Percentiles rank a stretch among this genome's conserved stretches.
These are phyloP conservation scores for Penicillium mononematosum DNA, from an alignment of 495 filamentous ascomycete species.

Conservation along the genomic window DNA sequence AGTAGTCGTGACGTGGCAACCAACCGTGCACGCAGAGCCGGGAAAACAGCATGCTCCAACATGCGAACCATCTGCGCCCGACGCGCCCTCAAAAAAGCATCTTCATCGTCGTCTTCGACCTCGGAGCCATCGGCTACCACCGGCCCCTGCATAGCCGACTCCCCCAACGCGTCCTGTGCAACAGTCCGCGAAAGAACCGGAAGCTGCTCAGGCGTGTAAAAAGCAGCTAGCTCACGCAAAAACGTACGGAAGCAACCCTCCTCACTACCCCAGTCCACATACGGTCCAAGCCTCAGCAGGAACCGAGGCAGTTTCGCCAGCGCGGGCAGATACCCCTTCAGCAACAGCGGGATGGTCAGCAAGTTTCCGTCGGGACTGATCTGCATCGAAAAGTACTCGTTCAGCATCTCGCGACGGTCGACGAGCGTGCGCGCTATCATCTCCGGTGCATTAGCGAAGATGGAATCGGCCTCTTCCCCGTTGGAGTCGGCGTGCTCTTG, in stretches of 20 bases:
- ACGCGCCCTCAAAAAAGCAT: slow-evolving; percentile 56
- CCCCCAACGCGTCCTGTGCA: slow-evolving; percentile 4
- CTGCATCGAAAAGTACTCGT: slow-evolving; percentile 88
- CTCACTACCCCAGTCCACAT: slow-evolving; percentile 84
- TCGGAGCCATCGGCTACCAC: slow-evolving; percentile 16
- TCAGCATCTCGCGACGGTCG: slow-evolving; percentile 76
- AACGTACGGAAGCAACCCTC: slow-evolving; percentile 84
- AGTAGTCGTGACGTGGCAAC: slow-evolving; percentile 81
- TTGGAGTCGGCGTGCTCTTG: slow-evolving; percentile 20
- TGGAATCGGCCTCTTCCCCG: slow-evolving; percentile 53
- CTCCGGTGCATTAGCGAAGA: slow-evolving; percentile 65
- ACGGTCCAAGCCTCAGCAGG: slow-evolving; percentile 81
- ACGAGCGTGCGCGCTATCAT: slow-evolving; percentile 63
- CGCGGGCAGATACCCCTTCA: slow-evolving; percentile 85
- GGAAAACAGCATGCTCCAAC: slow-evolving; percentile 85
- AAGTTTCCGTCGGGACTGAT: slow-evolving; percentile 78
- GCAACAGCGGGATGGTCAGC: slow-evolving; percentile 72
- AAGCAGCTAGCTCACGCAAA: slow-evolving; percentile 81
- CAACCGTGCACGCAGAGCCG: slow-evolving; percentile 77
- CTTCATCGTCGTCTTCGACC: slow-evolving; percentile 35
- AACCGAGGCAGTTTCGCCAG: slow-evolving; percentile 87
- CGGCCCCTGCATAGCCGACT: background rate
- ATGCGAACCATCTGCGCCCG: slow-evolving; percentile 64
- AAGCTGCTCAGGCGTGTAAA: slow-evolving; percentile 86
- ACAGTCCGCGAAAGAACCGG: slow-evolving; percentile 51